These are phyloP conservation scores for Cercospora sp. DNA, from an alignment of 2,329 filamentous ascomycete genomes.

Conservation along the genomic window DNA sequence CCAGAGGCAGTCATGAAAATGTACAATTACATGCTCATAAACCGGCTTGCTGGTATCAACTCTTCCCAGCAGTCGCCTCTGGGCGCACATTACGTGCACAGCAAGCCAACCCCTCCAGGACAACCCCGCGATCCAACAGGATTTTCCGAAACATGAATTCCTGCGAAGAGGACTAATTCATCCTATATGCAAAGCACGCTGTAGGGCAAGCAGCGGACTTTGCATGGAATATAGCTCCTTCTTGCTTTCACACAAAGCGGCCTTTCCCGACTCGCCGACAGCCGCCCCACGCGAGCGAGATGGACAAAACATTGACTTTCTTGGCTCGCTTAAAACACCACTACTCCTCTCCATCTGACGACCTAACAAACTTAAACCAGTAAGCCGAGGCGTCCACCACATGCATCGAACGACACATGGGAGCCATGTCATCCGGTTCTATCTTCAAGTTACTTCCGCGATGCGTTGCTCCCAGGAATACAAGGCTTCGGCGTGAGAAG, in stretches of 20 bases:
- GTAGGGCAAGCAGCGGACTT: neutral
- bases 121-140: neutral
- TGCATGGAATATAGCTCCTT: neutral
- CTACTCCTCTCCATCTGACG: neutral
- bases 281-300: neutral
- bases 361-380: neutral
- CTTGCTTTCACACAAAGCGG: neutral
- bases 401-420: neutral
- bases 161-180: neutral
- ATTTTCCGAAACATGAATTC: neutral
- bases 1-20: constrained; percentile 5
- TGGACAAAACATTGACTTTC: neutral
- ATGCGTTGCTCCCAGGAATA: neutral
- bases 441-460: neutral
- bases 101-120: neutral
- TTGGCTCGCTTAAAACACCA: neutral
- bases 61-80: neutral
- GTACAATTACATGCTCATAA: neutral
- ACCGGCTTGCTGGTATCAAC: neutral
- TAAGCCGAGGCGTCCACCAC: neutral
- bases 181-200: neutral
- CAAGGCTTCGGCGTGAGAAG: neutral
- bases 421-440: neutral
- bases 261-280: neutral
- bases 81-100: neutral